Evolutionary conservation across 345 rosid species (phyloP).

Genomic region (Garcia nutans): DNA sequence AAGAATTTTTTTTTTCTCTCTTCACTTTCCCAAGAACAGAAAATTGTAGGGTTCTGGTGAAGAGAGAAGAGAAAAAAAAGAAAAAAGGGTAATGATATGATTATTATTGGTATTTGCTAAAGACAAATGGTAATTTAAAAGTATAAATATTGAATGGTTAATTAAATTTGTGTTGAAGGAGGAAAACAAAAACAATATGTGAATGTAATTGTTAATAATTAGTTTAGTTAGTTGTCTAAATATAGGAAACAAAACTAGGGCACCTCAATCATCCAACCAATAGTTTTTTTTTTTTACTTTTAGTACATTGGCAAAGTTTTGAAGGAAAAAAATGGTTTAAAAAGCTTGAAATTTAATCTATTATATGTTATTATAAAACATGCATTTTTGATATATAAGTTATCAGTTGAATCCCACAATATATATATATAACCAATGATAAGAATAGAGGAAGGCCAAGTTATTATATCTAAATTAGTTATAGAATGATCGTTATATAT

Average conservation of each 20-base stretch:
- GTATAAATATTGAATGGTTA: background rate
- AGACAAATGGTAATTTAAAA: background rate
- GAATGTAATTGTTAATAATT: background rate
- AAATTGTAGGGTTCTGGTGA: background rate
- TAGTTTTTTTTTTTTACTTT: no score
- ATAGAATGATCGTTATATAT: no score
- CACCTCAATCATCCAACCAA: background rate
- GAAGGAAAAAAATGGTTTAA: no score
- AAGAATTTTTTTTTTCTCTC: background rate
- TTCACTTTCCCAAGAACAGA: background rate
- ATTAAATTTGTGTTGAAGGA: background rate
- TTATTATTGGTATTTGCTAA: background rate
- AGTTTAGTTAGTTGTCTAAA: conserved; percentile 11
- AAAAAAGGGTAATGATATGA: background rate
- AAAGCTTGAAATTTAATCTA: no score
- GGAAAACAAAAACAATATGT: background rate
- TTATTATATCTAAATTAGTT: no score
- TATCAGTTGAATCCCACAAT: no score
- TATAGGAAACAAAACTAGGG: background rate
- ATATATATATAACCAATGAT: no score
- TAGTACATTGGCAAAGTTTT: no score
- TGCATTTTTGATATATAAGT: no score
- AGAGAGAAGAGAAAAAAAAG: background rate
- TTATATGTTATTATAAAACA: no score
- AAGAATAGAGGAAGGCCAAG: no score